Evolutionary conservation across 2,329 filamentous ascomycete genomes (phyloP).

Genomic region (Fonsecaea pedrosoi): DNA sequence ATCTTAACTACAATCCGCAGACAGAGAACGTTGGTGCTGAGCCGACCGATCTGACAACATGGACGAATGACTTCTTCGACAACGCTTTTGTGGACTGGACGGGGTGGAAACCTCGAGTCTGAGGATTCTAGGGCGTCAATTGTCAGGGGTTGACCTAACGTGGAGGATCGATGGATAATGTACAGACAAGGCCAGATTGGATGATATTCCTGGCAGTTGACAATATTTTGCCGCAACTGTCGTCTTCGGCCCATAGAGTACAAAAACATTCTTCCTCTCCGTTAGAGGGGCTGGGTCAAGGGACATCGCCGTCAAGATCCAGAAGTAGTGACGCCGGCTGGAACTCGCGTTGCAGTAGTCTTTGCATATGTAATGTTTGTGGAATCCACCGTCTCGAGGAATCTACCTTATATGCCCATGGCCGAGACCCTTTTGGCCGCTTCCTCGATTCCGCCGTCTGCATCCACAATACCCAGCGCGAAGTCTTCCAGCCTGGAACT

Average conservation of each 20-base stretch:
- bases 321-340: too few species aligned
- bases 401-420: not conserved
- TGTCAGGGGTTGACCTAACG: not conserved
- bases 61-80: conserved; percentile 21
- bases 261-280: too few species aligned
- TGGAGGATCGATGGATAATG: too few species aligned
- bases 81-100: conserved; percentile 17
- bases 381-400: too few species aligned
- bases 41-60: conserved; percentile 6
- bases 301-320: too few species aligned
- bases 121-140: not conserved
- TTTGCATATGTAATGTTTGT: too few species aligned
- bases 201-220: too few species aligned
- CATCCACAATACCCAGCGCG: conserved; percentile 7
- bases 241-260: too few species aligned
- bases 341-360: too few species aligned
- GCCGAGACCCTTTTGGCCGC: not conserved
- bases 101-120: conserved; percentile 6
- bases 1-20: not conserved
- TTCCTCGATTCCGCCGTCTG: conserved; percentile 4
- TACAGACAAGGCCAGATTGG: too few species aligned
- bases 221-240: too few species aligned
- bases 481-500: conserved; percentile 8
- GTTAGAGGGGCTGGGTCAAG: too few species aligned
- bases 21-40: conserved; percentile 11